Base-by-base conservation (phyloP, 768 basidiomycete genomes). In the Ramaria rubella region DNA sequence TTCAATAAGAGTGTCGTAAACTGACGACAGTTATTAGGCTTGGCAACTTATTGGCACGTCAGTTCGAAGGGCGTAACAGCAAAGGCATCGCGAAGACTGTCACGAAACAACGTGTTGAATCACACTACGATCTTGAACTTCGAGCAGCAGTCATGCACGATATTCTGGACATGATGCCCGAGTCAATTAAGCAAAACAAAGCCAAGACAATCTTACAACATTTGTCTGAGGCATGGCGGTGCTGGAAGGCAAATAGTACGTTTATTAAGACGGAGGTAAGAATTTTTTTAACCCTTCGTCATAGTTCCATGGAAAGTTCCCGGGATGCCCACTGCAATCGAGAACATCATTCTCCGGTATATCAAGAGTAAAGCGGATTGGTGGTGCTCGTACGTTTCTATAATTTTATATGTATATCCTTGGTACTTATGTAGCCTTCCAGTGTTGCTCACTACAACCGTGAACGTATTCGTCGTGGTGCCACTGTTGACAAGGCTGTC, bases 121-220 rank as follows among this genome's bases (percentile, higher is more conserved):
- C 94, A 8, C 96, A 99, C 69, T 98, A 94, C 64, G 96, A 99
- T 70, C 79, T 99, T 33, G 96, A 99, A 68, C 75, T 99, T 43
- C 86, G 96, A 53, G 96, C 96, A 0, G 94, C 96, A 46, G 95
- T 99, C 64, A 98, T 99, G 96, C 95, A 97, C 73, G 95, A 99
- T 71, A 98, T 99, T 63, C 77, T 99, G 63, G 95, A 98, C 75
- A 97, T 98, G 95, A 97, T 98, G 95, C 96, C 96, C 6, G 96
- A 98, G 71, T 93, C 90, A 2, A 94, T 98, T 77, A 94, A 94
- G 73, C 93, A 94, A 72, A 99, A 98, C 75, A 98, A 99, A 77
- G 85, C 94, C n/a, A 99, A 99, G 78, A 98, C 96, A 11, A 98
- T 99, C 62, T 67, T 99, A 68, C 96, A 99, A 69, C 96, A 98